Percentiles rank a stretch among this genome's conserved stretches.
Evolutionary conservation across 2,329 filamentous ascomycete species (phyloP).

Genomic region (Sarocladium oryzae): DNA sequence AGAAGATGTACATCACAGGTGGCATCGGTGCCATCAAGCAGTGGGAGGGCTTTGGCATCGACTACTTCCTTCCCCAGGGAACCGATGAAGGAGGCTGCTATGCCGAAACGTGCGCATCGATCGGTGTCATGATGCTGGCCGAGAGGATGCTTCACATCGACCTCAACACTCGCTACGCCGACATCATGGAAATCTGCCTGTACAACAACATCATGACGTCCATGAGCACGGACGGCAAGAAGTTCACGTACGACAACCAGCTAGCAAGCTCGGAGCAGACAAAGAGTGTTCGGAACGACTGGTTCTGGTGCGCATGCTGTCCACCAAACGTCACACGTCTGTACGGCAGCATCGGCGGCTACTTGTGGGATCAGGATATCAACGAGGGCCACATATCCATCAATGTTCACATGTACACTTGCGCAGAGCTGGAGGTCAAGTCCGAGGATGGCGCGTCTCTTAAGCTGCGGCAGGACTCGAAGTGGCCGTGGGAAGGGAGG

Average conservation of each 20-base stretch:
- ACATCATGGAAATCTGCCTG: constrained; percentile 54
- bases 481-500: constrained; percentile 52
- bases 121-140: constrained; percentile 55
- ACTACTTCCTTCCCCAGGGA: constrained; percentile 52
- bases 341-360: constrained; percentile 50
- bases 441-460: constrained; percentile 25
- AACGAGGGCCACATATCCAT: constrained; percentile 27
- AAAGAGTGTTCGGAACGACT: constrained; percentile 43
- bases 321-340: constrained; percentile 53
- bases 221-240: constrained; percentile 48
- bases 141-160: constrained; percentile 49
- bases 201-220: constrained; percentile 55
- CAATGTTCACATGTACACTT: constrained; percentile 51
- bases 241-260: constrained; percentile 58
- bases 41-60: constrained; percentile 54
- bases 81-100: constrained; percentile 58
- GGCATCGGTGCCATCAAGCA: constrained; percentile 49
- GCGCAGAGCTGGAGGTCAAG: constrained; percentile 36
- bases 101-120: constrained; percentile 54
- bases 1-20: constrained; percentile 58
- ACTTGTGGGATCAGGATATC: constrained; percentile 41
- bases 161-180: constrained; percentile 45
- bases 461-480: constrained; percentile 39
- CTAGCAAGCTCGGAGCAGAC: constrained; percentile 46
- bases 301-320: constrained; percentile 56